Evolutionary conservation across 2,329 filamentous ascomycete genomes (phyloP), one percentile per base, ranked within the genome.

Genomic region (Colletotrichum karsti): DNA sequence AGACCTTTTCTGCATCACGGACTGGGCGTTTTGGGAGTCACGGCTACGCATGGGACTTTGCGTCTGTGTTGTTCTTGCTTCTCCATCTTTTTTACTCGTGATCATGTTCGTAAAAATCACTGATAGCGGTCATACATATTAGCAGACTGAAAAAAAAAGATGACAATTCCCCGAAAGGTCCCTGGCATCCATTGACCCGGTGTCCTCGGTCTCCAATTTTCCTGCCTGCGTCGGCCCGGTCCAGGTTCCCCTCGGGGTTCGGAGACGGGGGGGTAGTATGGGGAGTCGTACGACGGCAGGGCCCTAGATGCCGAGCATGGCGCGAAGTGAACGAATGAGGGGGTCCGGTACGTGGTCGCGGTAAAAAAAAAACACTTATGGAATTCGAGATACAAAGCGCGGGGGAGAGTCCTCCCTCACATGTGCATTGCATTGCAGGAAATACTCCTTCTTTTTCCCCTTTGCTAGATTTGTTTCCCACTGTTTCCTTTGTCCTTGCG

Each of bases 221-320:
- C n/a, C 28, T 13, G 13, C 20, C 26, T 68, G 51, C 35, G 30
- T 60, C 30, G 53, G 60, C 37, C 60, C 53, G 53, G 26, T 24
- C 28, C 53, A 42, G 46, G 50, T 37, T 51, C 59, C 53, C 53
- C 53, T 67, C 64, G 64, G 64, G 44, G 22, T 67, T 58, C 54
- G 65, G 65, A 30, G 46, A 50, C 65, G 53, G 50, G 53, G 50
- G 46, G 41, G 30, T 42, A 46, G 28, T 39, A 55, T 59, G 60
- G 54, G 54, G 60, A 65, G 60, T 68, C 61, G 65, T 68, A 68
- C 65, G 60, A 68, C 60, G 20, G 24, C 48, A 48, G 37, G 39
- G 56, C 26, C 39, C 48, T 30, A 39, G 39, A 57, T 63, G 28
- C 63, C 28, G 63, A 46, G 20, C n/a, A 48, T 24, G 39, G 51